Conservation (phyloP, 1,284 basidiomycete species). For the Malassezia arunalokei region DNA sequence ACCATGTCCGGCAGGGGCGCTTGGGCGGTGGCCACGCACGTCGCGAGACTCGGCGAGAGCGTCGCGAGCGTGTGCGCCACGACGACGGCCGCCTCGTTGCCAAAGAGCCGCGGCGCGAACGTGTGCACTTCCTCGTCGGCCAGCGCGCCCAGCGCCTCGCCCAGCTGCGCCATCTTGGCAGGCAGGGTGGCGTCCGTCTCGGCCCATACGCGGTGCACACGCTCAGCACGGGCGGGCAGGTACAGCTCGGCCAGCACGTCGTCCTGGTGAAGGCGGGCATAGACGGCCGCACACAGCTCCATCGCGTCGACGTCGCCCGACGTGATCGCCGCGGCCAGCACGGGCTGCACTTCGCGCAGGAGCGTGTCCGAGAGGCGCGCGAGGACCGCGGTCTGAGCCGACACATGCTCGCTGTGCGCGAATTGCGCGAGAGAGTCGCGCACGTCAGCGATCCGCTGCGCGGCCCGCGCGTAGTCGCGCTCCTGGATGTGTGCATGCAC, state of each 20-base stretch:
- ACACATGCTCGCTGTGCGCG: constrained; percentile 6
- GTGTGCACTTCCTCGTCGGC: neutral
- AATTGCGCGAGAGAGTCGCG: constrained; percentile 75
- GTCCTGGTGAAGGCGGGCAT: neutral
- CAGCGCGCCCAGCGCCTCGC: neutral
- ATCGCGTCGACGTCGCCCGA: neutral
- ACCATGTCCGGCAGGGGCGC: constrained; percentile 6
- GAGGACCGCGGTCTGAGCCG: neutral
- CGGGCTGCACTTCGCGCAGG: neutral
- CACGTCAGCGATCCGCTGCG: constrained; percentile 73
- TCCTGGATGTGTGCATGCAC: constrained; percentile 66
- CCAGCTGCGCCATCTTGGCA: neutral
- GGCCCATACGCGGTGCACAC: neutral
- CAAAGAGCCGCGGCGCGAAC: constrained; percentile 2
- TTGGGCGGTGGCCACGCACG: neutral
- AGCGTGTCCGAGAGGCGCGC: neutral
- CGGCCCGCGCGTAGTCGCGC: constrained; percentile 65
- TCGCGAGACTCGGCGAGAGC: neutral
- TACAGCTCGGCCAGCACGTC: neutral
- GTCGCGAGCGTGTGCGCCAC: neutral
- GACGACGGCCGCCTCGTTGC: neutral
- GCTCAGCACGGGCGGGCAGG: neutral
- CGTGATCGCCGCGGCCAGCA: neutral
- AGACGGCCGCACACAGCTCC: constrained; percentile 1
- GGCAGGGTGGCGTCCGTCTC: neutral